Percentiles rank a stretch among this genome's conserved stretches.
Conservation (phyloP, 352 stramenopile genomes). For the Phytopythium chamaehyphon region DNA sequence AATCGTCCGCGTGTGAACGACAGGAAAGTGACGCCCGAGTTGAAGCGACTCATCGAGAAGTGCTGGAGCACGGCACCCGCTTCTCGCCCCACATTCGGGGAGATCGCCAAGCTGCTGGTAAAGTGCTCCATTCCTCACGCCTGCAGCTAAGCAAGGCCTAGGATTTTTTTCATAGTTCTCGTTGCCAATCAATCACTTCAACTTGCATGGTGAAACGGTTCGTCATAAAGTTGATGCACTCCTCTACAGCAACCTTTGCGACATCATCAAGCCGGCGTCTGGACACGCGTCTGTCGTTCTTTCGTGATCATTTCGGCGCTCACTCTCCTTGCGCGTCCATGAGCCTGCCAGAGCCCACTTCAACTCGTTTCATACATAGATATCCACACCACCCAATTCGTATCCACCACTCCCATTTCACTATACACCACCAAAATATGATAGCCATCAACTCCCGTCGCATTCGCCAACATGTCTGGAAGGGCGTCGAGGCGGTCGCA, state of each 20-base stretch:
- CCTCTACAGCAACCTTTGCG: too few relatives aligned
- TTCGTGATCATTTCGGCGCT: not conserved
- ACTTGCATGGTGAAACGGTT: not conserved
- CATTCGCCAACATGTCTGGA: constrained; percentile 37
- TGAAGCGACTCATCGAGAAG: constrained; percentile 15
- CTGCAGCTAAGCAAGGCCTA: constrained; percentile 8
- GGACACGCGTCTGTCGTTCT: not conserved
- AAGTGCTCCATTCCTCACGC: constrained; percentile 20
- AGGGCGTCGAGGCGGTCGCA: constrained; percentile 32
- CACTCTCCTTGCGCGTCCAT: too few relatives aligned
- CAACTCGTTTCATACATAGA: too few relatives aligned
- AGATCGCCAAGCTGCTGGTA: constrained; percentile 14
- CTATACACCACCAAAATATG: too few relatives aligned
- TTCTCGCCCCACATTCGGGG: constrained; percentile 16
- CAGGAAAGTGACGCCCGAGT: constrained; percentile 18
- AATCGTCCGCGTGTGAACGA: constrained; percentile 18
- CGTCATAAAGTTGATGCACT: not conserved
- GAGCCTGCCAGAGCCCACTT: too few relatives aligned
- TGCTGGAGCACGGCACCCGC: constrained; percentile 17
- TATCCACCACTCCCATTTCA: too few relatives aligned
- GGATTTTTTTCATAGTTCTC: too few relatives aligned
- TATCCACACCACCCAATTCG: too few relatives aligned
- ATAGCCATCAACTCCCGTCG: too few relatives aligned
- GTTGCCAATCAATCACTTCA: too few relatives aligned
- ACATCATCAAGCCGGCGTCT: not conserved